Conservation (phyloP, 1,284 basidiomycete genomes). For the Porogramme epimiltina region DNA sequence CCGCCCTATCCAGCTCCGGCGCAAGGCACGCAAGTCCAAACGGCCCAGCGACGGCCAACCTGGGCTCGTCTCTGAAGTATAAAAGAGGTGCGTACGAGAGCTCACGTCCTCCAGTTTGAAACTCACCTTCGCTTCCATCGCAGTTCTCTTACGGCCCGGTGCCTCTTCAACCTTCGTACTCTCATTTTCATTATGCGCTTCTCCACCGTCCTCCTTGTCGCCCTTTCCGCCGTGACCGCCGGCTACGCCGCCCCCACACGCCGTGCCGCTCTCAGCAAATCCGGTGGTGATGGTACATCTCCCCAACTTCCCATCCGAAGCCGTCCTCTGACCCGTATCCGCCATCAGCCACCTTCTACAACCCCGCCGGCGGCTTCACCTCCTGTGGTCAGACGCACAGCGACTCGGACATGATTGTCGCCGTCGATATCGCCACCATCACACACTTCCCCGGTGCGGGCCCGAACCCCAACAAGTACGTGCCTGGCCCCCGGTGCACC, state of each 20-base stretch:
- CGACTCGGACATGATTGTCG: conserved; percentile 23
- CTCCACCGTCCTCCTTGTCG: conserved; percentile 10
- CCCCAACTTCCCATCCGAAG: too few relatives aligned
- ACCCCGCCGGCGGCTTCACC: conserved; percentile 17
- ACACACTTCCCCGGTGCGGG: conserved; percentile 19
- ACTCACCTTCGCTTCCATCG: conserved; percentile 16
- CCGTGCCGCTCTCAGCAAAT: conserved; percentile 6
- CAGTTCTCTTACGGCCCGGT: conserved; percentile 16
- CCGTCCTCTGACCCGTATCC: not conserved
- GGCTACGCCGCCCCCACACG: conserved; percentile 1
- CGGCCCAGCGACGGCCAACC: too few relatives aligned
- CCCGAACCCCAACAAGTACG: conserved; percentile 20
- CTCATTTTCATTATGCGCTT: conserved; percentile 19
- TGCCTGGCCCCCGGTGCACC: not conserved
- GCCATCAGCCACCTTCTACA: conserved; percentile 17
- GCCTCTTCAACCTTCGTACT: conserved; percentile 19
- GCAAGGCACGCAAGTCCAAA: too few relatives aligned
- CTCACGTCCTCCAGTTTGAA: conserved; percentile 9
- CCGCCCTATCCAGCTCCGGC: too few relatives aligned
- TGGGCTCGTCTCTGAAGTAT: too few relatives aligned
- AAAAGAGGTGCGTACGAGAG: not conserved
- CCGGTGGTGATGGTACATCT: too few relatives aligned
- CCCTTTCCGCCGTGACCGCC: conserved; percentile 12
- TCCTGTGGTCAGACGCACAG: conserved; percentile 21
- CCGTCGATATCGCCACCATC: conserved; percentile 16